phyloP scores from a whole-genome alignment of 331 rosid species.

The Telfairia occidentalis region DNA sequence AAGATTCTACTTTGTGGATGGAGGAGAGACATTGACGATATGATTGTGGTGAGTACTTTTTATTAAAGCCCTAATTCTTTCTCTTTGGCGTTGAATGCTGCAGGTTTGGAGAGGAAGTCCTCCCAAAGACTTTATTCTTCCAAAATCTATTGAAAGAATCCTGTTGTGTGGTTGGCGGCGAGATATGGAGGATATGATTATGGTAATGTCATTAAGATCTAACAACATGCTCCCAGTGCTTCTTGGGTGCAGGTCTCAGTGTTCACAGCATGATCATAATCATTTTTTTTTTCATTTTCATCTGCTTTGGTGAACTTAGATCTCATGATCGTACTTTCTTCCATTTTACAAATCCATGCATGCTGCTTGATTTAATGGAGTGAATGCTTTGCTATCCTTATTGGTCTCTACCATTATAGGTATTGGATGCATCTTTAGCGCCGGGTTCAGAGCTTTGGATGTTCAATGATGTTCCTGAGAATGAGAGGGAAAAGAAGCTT shows the following conservation, averaged over 20 bases:
- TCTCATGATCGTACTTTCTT: not conserved
- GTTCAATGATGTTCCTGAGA: constrained; percentile 85
- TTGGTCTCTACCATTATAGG: constrained; percentile 28
- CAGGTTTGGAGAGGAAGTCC: constrained; percentile 91
- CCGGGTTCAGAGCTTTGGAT: constrained; percentile 84
- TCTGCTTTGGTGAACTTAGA: constrained; percentile 8
- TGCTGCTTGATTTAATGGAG: not conserved
- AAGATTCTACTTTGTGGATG: constrained; percentile 45
- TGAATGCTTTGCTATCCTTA: not conserved
- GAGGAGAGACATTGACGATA: constrained; percentile 50
- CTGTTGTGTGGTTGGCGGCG: constrained; percentile 92
- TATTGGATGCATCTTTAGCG: constrained; percentile 80
- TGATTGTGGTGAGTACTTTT: constrained; percentile 37
- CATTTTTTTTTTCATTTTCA: constrained; percentile 6
- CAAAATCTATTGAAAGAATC: constrained; percentile 65
- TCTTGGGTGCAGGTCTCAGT: constrained; percentile 18
- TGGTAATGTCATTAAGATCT: constrained; percentile 49
- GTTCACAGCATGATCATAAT: constrained; percentile 15
- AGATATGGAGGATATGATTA: constrained; percentile 93
- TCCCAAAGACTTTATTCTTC: constrained; percentile 66
- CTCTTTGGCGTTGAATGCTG: constrained; percentile 33
- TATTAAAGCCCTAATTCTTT: constrained; percentile 29
- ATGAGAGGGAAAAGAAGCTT: constrained; percentile 77
- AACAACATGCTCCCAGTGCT: constrained; percentile 21
- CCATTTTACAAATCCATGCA: not conserved